Base-by-base conservation (phyloP, 768 basidiomycete species). In the Gymnopilus dilepis region DNA sequence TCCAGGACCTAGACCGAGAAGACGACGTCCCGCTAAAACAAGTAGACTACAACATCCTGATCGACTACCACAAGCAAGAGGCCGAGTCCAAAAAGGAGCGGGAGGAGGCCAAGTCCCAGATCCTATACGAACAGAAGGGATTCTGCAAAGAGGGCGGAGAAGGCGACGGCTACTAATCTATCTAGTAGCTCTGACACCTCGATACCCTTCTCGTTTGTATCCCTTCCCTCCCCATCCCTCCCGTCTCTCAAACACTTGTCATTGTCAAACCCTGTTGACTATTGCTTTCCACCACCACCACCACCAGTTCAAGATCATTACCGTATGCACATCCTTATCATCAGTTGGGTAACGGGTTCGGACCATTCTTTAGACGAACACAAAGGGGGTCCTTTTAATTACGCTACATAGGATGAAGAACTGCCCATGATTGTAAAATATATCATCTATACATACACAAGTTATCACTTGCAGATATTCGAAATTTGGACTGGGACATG, bases 101-200 rank as follows among this genome's bases (percentile, higher is more conserved):
- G n/a, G 96, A 97, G 67, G 91, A 94, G 58, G 75, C 79, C 70
- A 95, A 94, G 75, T 87, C 94, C 33, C 84, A 92, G 68, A 83
- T 97, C 41, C 77, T 99, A 60, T 92, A 84, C 68, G 87, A 92
- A 72, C 82, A 92, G 73, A 87, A 88, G 66, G 97, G 97, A 2
- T 99, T 97, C 75, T 94, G 90, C 72, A 94, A 90, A 73, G 97
- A 98, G 73, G 95, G 95, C 11, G 93, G 94, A 37, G 97, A 98
- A 78, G 96, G 96, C 7, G 97, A 98, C 74, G 94, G 94, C 11
- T 99, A 98, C 75, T 97, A 77, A 82, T 30, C 9, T 51, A 22
- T 7, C 34, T 26, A 19, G 37, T 47, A 40, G 30, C 53, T 22
- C 22, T 45, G 26, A 13, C 51, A 26, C 38, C 40, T n/a, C n/a